These are phyloP conservation scores for Remersonia thermophila DNA, from an alignment of 2,329 filamentous ascomycete genomes.

Conservation along the genomic window DNA sequence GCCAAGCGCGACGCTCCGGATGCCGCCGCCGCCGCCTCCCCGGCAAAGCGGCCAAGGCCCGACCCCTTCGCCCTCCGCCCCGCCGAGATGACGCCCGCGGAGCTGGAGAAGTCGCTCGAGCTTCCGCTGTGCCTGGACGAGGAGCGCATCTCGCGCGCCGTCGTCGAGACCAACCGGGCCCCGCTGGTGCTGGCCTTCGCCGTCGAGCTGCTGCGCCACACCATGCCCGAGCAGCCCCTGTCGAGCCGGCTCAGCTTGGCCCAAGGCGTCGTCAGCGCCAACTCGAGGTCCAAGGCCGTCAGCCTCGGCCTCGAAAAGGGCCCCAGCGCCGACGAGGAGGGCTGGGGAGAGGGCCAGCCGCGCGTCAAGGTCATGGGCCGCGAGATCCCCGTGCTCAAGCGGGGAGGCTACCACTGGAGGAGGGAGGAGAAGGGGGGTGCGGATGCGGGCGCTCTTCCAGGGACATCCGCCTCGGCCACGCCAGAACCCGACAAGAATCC, in stretches of 20 bases:
- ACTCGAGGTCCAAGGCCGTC: slow-evolving; percentile 64
- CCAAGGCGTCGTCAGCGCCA: slow-evolving; percentile 72
- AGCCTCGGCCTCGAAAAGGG: slow-evolving; percentile 60
- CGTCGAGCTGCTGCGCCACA: slow-evolving; percentile 59
- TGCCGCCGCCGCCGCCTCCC: slow-evolving; percentile 5
- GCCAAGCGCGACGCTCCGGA: slow-evolving; percentile 23
- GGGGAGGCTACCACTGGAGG: slow-evolving; percentile 58
- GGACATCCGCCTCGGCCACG: no score
- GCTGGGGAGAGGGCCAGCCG: slow-evolving; percentile 65
- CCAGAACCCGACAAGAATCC: no score
- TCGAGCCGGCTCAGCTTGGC: slow-evolving; percentile 75
- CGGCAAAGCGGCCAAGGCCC: slow-evolving; percentile 24
- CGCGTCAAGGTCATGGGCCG: slow-evolving; percentile 59
- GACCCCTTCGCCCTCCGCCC: slow-evolving; percentile 21
- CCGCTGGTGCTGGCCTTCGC: slow-evolving; percentile 74
- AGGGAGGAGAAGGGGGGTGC: slow-evolving; percentile 25
- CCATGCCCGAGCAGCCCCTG: slow-evolving; percentile 73
- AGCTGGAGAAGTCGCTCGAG: slow-evolving; percentile 49
- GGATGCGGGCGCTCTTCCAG: slow-evolving; percentile 7
- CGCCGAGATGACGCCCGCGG: slow-evolving; percentile 34
- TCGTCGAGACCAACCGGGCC: slow-evolving; percentile 64
- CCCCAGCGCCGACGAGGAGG: slow-evolving; percentile 53
- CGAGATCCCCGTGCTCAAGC: slow-evolving; percentile 61
- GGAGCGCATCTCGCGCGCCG: slow-evolving; percentile 42
- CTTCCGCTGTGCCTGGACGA: slow-evolving; percentile 48